Evolutionary conservation across 73 alveolate species (phyloP).

Genomic region (Strombidium stylifer): DNA sequence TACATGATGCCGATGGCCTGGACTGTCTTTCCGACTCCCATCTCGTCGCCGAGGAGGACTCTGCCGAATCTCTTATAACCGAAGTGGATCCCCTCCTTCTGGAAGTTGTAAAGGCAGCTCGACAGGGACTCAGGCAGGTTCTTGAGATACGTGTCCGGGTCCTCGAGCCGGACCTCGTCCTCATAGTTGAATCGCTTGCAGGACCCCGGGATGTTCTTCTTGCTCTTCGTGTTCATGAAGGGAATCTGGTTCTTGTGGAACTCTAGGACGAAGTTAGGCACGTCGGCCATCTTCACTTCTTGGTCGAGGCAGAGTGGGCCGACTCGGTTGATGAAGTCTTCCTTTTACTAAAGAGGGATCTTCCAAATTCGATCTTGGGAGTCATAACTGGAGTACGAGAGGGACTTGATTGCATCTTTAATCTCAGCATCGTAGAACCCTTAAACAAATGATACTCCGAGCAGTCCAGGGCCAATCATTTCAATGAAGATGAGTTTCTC

Average conservation of each 20-base stretch:
- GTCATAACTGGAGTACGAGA: constrained; percentile 26
- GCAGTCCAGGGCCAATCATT: constrained; percentile 13
- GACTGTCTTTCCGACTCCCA: constrained; percentile 96
- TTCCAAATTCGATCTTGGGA: background rate
- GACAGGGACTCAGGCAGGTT: constrained; percentile 34
- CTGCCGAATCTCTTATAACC: constrained; percentile 86
- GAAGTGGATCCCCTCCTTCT: constrained; percentile 82
- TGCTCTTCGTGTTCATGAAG: background rate
- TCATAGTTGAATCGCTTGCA: background rate
- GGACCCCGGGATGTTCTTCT: background rate
- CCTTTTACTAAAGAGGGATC: background rate
- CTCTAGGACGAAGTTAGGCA: constrained; percentile 11
- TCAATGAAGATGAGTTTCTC: constrained; percentile 24
- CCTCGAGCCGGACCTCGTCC: too few relatives aligned
- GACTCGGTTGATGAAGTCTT: background rate
- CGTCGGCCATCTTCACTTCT: background rate
- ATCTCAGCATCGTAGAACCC: constrained; percentile 28
- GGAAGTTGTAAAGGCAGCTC: constrained; percentile 63
- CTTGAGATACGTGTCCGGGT: too few relatives aligned
- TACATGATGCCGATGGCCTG: constrained; percentile 90
- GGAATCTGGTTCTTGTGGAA: constrained; percentile 9
- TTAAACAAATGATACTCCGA: constrained; percentile 21
- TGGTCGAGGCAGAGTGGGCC: constrained; percentile 5
- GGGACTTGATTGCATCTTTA: constrained; percentile 20
- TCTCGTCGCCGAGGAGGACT: constrained; percentile 92